These are phyloP conservation scores for Chaetomium sp. DNA, from an alignment of 2,329 filamentous ascomycete genomes.

Conservation along the genomic window DNA sequence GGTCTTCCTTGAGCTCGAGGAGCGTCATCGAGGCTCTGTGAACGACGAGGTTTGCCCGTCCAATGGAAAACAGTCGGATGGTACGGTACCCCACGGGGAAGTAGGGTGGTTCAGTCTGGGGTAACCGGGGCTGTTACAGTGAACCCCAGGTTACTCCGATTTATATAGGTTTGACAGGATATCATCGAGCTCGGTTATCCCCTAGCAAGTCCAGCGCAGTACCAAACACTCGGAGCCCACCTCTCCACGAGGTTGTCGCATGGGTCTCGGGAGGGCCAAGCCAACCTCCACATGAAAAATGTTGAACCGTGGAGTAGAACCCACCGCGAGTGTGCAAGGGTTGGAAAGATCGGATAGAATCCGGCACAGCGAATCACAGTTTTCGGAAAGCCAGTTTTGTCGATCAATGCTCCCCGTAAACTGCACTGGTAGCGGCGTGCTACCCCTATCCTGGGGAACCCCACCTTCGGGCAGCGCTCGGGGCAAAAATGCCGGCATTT, in stretches of 20 bases:
- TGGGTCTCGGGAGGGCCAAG: conserved; percentile 18
- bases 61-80: conserved; percentile 2
- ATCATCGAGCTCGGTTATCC: conserved; percentile 14
- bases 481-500: conserved; percentile 17
- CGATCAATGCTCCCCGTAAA: conserved; percentile 29
- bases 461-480: conserved; percentile 23
- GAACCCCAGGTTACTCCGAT: conserved; percentile 22
- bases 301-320: conserved; percentile 23
- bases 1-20: conserved; percentile 56
- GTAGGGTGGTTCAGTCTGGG: conserved; percentile 14
- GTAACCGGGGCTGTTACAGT: conserved; percentile 5
- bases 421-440: neutral
- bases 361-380: conserved; percentile 23
- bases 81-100: conserved; percentile 1
- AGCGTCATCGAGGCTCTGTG: conserved; percentile 40
- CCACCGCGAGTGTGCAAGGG: neutral
- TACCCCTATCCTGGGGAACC: conserved; percentile 15
- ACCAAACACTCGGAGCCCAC: conserved; percentile 16
- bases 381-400: conserved; percentile 12
- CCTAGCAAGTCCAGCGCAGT: conserved; percentile 2
- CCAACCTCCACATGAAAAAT: conserved; percentile 21
- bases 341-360: neutral
- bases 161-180: conserved; percentile 24
- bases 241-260: conserved; percentile 27
- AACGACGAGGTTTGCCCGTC: conserved; percentile 2